These are phyloP conservation scores for Solanum rostratum DNA, from an alignment of 257 asterid genomes.

Conservation along the genomic window DNA sequence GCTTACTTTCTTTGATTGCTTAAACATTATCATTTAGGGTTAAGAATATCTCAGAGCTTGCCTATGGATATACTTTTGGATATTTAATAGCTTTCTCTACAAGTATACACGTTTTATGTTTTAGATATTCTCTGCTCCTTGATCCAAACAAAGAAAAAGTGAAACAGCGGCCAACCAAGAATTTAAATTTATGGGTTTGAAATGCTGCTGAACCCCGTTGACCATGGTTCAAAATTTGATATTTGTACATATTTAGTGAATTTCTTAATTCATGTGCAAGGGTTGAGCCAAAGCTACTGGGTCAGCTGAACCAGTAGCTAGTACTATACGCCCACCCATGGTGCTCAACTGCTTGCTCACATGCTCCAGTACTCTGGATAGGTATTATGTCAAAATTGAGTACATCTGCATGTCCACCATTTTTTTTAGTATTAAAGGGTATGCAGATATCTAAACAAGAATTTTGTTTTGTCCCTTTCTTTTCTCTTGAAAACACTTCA, in stretches of 20 bases:
- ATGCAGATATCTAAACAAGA: not conserved
- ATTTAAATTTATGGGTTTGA: not conserved
- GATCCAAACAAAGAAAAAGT: not conserved
- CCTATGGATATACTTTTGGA: not conserved
- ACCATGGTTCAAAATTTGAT: not conserved
- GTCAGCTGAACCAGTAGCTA: not conserved
- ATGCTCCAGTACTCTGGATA: not conserved
- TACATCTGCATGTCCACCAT: not conserved
- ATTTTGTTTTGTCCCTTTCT: not conserved
- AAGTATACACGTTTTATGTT: not conserved
- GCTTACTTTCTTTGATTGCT: not conserved
- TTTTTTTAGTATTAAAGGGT: not conserved
- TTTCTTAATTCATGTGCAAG: not conserved
- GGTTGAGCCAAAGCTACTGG: not conserved
- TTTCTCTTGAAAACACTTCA: not conserved
- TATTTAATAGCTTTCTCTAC: not conserved
- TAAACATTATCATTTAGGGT: not conserved
- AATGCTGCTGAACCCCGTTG: not conserved
- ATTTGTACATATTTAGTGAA: not conserved
- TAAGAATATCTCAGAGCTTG: not conserved
- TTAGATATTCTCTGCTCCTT: not conserved
- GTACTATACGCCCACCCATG: not conserved
- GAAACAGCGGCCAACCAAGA: not conserved
- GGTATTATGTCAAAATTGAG: not conserved
- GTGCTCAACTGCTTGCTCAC: not conserved